Evolutionary conservation across 192 early-diverging fungal species (phyloP), one percentile per base, ranked within the genome.

Genomic region (Coemansia sp.): DNA sequence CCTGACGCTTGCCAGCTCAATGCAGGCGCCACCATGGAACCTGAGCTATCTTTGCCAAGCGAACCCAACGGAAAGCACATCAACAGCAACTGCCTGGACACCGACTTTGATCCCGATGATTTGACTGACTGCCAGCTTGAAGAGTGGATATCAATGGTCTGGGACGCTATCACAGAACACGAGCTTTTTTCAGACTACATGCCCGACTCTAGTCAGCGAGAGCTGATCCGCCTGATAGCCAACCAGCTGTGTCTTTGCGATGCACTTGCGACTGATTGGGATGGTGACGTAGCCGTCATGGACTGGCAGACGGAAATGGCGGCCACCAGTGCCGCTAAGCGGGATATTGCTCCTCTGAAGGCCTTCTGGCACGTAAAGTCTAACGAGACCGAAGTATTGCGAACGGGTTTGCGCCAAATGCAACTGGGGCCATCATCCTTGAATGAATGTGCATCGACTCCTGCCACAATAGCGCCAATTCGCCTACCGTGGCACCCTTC

Each of bases 51-150:
- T 3, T 26, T 48, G 11, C 17, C 9, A 3, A 29, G 44, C 14
- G 44, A 48, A 15, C 27, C 44, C 14, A 24, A 14, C 1, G 44
- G 15, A 3, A 48, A 48, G 44, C 12, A 11, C 12, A 12, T 48
- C 10, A 14, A 2, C 7, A n/a, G 26, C 22, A 11, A 29, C 27
- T 26, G 26, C 24, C 4, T 26, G 15, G 60, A 63, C 15, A 37
- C 42, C 6, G 74, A 64, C 5, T 77, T 77, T 64, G 68, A 71
- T 33, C 68, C 62, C 2, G 57, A 67, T 38, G 68, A 67, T 37
- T 27, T 36, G 19, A 61, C 74, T 0, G 74, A 71, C 54, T 55
- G 57, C 15, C 68, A 71, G 54, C 65, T 77, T 17, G 60, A 15
- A 10, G 36, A 29, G 10, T 77, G 74, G 74, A 71, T 77, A 14